Percentiles rank a stretch among this genome's conserved stretches.
These are phyloP conservation scores for Curvularia sp. DNA, from an alignment of 2,329 filamentous ascomycete genomes.

Conservation along the genomic window DNA sequence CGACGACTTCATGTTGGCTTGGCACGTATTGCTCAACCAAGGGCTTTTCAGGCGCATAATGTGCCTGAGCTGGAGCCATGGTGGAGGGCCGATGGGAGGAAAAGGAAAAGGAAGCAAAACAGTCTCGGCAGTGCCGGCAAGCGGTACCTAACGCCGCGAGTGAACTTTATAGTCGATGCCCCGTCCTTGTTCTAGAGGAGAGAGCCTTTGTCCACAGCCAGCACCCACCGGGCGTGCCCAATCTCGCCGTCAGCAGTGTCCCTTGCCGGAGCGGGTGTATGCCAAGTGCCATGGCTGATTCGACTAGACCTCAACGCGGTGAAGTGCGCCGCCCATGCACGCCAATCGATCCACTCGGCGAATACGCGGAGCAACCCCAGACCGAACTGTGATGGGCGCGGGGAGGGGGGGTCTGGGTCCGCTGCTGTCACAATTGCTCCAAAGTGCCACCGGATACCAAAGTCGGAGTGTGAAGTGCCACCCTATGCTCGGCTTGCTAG, in stretches of 20 bases:
- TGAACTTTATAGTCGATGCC: constrained; percentile 10
- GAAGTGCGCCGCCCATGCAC: constrained; percentile 6
- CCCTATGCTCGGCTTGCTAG: neutral
- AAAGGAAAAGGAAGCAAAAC: neutral
- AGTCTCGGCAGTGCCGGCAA: neutral
- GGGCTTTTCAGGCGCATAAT: constrained; percentile 2
- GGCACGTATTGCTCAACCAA: constrained; percentile 26
- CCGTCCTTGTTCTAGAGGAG: neutral
- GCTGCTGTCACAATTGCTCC: constrained; percentile 12
- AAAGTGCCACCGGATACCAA: neutral
- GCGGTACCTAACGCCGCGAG: constrained; percentile 18
- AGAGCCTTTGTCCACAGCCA: constrained; percentile 2
- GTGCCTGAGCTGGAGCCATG: constrained; percentile 19
- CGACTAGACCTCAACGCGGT: constrained; percentile 9
- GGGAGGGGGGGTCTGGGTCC: constrained; percentile 6
- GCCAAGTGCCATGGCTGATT: constrained; percentile 16
- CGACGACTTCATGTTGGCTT: constrained; percentile 41
- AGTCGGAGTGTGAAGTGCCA: neutral
- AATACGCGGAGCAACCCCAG: constrained; percentile 15
- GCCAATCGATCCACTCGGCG: constrained; percentile 16
- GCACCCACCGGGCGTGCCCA: constrained; percentile 9
- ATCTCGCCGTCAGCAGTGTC: constrained; percentile 9
- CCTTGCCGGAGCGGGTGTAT: constrained; percentile 1
- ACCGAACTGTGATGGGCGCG: constrained; percentile 15
- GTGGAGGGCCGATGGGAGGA: neutral